These are phyloP conservation scores for Ceratorhiza oryzae-sativae DNA, from an alignment of 1,284 basidiomycete genomes.

Conservation along the genomic window DNA sequence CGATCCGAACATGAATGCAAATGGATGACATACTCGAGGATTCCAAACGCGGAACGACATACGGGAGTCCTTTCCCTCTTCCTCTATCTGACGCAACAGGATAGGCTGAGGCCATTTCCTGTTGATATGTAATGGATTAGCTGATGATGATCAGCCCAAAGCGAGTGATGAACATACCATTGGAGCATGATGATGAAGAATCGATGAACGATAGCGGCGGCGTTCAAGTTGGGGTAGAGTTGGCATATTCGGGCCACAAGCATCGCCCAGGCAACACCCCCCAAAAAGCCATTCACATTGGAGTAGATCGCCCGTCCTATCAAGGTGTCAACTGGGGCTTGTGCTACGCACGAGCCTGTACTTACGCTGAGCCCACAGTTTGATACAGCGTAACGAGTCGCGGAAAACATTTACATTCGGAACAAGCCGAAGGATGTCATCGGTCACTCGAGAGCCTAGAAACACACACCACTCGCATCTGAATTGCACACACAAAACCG, in stretches of 20 bases:
- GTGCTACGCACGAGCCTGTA: constrained; percentile 43
- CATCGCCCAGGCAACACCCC: constrained; percentile 99
- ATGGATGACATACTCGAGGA: constrained; percentile 70
- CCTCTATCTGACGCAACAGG: constrained; percentile 93
- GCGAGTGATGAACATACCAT: constrained; percentile 66
- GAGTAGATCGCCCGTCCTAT: constrained; percentile 95
- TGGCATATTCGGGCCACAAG: constrained; percentile 99
- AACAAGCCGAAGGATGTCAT: constrained; percentile 94
- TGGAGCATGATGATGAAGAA: constrained; percentile 98
- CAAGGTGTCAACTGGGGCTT: background rate
- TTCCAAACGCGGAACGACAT: constrained; percentile 97
- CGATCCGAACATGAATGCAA: background rate
- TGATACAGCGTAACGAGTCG: constrained; percentile 93
- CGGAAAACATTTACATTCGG: constrained; percentile 95
- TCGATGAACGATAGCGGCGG: constrained; percentile 94
- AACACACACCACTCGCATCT: background rate
- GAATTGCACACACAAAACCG: background rate
- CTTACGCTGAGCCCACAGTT: constrained; percentile 95
- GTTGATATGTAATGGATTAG: constrained; percentile 11
- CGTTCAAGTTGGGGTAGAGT: constrained; percentile 93
- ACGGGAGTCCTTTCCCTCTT: constrained; percentile 58
- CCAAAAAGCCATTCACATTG: constrained; percentile 97
- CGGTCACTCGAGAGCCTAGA: constrained; percentile 91
- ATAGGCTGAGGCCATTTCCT: constrained; percentile 99
- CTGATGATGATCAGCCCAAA: background rate